Conservation (phyloP, 148 eudicot genomes). For the Linanthus parryae region DNA sequence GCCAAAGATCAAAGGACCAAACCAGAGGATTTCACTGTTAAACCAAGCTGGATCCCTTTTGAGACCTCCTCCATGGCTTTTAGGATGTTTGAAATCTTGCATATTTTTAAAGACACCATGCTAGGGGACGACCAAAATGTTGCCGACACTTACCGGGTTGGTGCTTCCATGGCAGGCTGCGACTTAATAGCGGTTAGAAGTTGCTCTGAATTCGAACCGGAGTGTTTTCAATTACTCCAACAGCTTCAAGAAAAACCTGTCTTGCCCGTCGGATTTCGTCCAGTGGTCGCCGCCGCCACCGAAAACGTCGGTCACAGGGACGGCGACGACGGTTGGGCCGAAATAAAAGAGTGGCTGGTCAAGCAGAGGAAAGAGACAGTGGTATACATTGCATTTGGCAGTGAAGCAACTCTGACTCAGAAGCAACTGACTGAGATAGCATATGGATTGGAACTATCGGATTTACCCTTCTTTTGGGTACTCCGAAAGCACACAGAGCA, state of each 20-base stretch:
- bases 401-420: not conserved
- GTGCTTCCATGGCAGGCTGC: not conserved
- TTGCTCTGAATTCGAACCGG: slow-evolving; percentile 1
- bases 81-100: not conserved
- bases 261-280: not conserved
- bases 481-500: slow-evolving; percentile 10
- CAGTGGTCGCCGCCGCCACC: too few relatives aligned
- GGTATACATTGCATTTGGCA: not conserved
- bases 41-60: not conserved
- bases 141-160: not conserved
- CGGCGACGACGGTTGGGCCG: not conserved
- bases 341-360: not conserved
- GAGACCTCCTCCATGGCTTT: not conserved
- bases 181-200: not conserved
- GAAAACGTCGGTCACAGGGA: too few relatives aligned
- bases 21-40: slow-evolving; percentile 1
- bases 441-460: slow-evolving; percentile 11
- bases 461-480: slow-evolving; percentile 19
- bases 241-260: not conserved
- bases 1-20: not conserved
- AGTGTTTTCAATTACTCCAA: not conserved
- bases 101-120: not conserved
- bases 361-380: not conserved
- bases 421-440: slow-evolving; percentile 14
- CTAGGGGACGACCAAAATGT: not conserved